Conservation (phyloP, 306 rosid genomes). For the Prunus mume region DNA sequence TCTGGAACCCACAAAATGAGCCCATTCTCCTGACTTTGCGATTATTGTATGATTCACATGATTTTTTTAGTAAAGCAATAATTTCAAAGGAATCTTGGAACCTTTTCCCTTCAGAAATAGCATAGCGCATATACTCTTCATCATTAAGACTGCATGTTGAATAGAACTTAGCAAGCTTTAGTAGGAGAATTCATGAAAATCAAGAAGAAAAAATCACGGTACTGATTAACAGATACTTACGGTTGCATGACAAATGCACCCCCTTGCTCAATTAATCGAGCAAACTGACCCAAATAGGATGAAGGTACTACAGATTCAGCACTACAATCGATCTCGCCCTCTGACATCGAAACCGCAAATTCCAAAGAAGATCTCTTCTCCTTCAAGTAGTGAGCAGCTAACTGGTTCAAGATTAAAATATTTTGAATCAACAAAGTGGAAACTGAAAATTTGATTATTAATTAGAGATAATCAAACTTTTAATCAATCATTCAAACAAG, state of each 20-base stretch:
- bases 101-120: slow-evolving; percentile 78
- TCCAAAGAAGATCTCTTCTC: slow-evolving; percentile 85
- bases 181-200: slow-evolving; percentile 2
- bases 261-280: slow-evolving; percentile 73
- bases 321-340: slow-evolving; percentile 47
- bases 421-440: background rate
- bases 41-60: slow-evolving; percentile 64
- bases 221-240: slow-evolving; percentile 57
- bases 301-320: slow-evolving; percentile 82
- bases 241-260: slow-evolving; percentile 58
- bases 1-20: slow-evolving; percentile 77
- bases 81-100: slow-evolving; percentile 85
- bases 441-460: background rate
- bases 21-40: slow-evolving; percentile 67
- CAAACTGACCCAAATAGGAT: slow-evolving; percentile 74
- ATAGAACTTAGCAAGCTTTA: slow-evolving; percentile 25
- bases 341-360: slow-evolving; percentile 64
- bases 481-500: background rate
- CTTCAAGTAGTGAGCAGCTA: slow-evolving; percentile 80
- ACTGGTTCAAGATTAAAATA: slow-evolving; percentile 51
- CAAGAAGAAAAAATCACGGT: slow-evolving; percentile 2
- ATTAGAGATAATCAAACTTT: background rate
- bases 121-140: slow-evolving; percentile 62
- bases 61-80: slow-evolving; percentile 71
- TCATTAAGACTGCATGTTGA: slow-evolving; percentile 74